A percentile compares a stretch with the other conserved stretches of the same genome.
Evolutionary conservation across 116 monocot species (phyloP).

Genomic region (Papilionanthe hybrid): DNA sequence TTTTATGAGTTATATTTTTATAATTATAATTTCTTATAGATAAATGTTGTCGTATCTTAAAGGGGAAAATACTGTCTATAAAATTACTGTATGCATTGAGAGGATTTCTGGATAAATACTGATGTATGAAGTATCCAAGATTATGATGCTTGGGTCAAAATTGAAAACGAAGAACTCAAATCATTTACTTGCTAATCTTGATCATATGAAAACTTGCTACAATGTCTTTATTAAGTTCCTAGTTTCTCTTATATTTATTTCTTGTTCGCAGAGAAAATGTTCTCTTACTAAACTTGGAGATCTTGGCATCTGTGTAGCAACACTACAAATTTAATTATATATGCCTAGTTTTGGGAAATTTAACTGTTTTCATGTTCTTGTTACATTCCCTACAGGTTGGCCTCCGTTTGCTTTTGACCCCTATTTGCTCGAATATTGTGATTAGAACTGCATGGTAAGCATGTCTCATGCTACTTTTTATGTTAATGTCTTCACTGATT

Average conservation of each 20-base stretch:
- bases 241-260: background rate
- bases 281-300: background rate
- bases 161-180: background rate
- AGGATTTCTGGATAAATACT: too few species aligned
- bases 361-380: background rate
- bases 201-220: background rate
- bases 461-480: background rate
- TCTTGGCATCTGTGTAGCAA: background rate
- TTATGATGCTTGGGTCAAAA: background rate
- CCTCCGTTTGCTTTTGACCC: conserved; percentile 61
- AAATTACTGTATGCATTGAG: too few species aligned
- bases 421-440: conserved; percentile 78
- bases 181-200: background rate
- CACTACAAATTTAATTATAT: background rate
- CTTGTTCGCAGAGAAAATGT: background rate
- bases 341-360: background rate
- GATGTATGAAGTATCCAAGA: background rate
- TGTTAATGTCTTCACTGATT: background rate
- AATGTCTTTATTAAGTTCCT: background rate
- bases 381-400: conserved; percentile 65
- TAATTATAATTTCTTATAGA: too few species aligned
- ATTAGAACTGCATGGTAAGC: conserved; percentile 85
- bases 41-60: too few species aligned
- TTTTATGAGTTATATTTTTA: too few species aligned
- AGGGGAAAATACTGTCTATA: too few species aligned